Evolutionary conservation across 257 asterid genomes (phyloP).

Genomic region (Orobanche coerulescens): DNA sequence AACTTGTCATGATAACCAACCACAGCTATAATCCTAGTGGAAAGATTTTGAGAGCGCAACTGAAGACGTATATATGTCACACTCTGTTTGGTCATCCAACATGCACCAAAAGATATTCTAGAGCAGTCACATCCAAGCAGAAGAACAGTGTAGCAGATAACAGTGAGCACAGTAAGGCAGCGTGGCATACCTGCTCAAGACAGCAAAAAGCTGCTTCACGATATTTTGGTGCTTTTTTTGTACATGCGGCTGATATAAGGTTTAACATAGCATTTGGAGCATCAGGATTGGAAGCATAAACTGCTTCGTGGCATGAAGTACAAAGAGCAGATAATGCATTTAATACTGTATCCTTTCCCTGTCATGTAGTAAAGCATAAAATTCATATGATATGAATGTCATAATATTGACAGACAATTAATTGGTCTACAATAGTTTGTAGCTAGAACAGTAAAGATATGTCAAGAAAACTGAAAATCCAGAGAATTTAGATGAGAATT

Average conservation of each 20-base stretch:
- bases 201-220: conserved; percentile 91
- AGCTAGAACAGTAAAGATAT: conserved; percentile 10
- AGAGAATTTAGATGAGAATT: conserved; percentile 8
- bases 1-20: neutral
- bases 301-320: conserved; percentile 60
- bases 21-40: conserved; percentile 1
- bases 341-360: conserved; percentile 90
- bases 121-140: conserved; percentile 3
- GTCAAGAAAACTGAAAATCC: conserved; percentile 11
- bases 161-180: conserved; percentile 6
- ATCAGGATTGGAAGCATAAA: conserved; percentile 56
- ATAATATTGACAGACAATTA: conserved; percentile 5
- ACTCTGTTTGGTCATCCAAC: neutral
- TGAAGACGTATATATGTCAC: neutral
- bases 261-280: conserved; percentile 64
- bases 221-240: conserved; percentile 62
- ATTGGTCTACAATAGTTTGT: conserved; percentile 1
- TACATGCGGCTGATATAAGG: conserved; percentile 69
- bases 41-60: neutral
- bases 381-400: neutral
- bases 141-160: conserved; percentile 7
- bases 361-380: conserved; percentile 24
- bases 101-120: conserved; percentile 10
- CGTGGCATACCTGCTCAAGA: conserved; percentile 77
- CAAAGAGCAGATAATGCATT: conserved; percentile 80